Percentiles rank a stretch among this genome's conserved stretches.
Evolutionary conservation across 2,329 filamentous ascomycete genomes (phyloP).

Genomic region (Trichocomaceae sp.): DNA sequence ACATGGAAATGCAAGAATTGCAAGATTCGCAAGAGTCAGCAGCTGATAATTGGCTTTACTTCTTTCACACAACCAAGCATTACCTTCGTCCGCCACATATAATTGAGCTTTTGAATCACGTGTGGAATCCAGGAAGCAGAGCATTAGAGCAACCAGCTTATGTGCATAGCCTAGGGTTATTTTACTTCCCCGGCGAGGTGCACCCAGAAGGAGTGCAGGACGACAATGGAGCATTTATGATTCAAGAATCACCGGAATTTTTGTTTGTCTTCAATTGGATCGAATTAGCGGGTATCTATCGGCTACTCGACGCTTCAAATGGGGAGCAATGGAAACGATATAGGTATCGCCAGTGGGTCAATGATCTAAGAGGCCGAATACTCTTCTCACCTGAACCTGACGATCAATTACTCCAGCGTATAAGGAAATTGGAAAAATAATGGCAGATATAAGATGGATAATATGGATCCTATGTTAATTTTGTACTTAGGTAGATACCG

Average conservation of each 20-base stretch:
- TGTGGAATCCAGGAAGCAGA: not conserved
- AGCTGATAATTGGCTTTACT: not conserved
- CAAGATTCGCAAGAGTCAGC: not conserved
- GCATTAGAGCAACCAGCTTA: not conserved
- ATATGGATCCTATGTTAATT: too few relatives aligned
- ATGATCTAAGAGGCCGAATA: not conserved
- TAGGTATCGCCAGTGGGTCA: not conserved
- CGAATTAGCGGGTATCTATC: not conserved
- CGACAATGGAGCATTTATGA: not conserved
- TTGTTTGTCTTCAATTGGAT: not conserved
- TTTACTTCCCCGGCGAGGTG: not conserved
- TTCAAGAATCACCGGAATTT: not conserved
- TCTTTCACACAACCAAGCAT: not conserved
- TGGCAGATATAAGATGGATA: not conserved
- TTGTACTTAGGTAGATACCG: too few relatives aligned
- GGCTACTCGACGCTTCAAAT: not conserved
- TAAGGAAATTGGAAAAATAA: not conserved
- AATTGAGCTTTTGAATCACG: conserved; percentile 3
- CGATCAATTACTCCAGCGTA: not conserved
- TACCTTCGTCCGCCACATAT: conserved; percentile 5
- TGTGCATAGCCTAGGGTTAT: not conserved
- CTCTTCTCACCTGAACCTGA: not conserved
- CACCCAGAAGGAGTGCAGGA: not conserved
- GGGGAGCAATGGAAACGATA: not conserved
- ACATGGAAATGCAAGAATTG: not conserved